Evolutionary conservation across 2,329 filamentous ascomycete genomes (phyloP), one percentile per base, ranked within the genome.

Genomic region (Phialocephala subalpina): DNA sequence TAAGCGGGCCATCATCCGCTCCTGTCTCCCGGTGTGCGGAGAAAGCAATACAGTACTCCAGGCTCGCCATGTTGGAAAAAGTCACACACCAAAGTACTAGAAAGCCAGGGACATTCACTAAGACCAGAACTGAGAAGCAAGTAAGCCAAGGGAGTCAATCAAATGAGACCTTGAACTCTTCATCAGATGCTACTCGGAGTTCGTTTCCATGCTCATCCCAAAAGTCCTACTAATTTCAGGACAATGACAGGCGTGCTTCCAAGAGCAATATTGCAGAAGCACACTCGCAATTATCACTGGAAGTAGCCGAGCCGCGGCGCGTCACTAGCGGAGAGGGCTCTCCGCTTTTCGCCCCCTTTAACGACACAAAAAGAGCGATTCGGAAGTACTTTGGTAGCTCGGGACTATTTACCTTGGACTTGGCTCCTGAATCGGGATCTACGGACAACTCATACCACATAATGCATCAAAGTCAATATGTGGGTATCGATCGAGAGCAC

Each of bases 381-480:
- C 49, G 49, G 63, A 40, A 52, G 57, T 64, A 64, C 29, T 45
- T 64, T 47, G 45, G 35, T 22, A 40, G 11, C 55, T 58, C 45
- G 47, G 38, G 40, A 33, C 11, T 27, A 12, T 14, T 14, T 53
- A 27, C 35, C 62, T 60, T 60, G 55, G 22, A 9, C 22, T 7
- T 58, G 12, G 27, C 58, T 33, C 36, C 18, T 18, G 18, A 53
- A 25, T 63, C 53, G 42, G 36, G 57, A 60, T 56, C 62, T 60
- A 47, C 57, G 58, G 57, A 57, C 62, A 64, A 38, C 62, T 60
- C 63, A 65, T 53, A 49, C 36, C 53, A 62, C 63, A 65, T 57
- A n/a, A 49, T 36, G 58, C 63, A 61, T 61, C 63, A 58, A 61
- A 60, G 49, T 29, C 27, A 18, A 18, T 53, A 25, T 53, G 49